Conservation (phyloP, 164 flowering plant genomes). For the Chloranthus sessilifolius region DNA sequence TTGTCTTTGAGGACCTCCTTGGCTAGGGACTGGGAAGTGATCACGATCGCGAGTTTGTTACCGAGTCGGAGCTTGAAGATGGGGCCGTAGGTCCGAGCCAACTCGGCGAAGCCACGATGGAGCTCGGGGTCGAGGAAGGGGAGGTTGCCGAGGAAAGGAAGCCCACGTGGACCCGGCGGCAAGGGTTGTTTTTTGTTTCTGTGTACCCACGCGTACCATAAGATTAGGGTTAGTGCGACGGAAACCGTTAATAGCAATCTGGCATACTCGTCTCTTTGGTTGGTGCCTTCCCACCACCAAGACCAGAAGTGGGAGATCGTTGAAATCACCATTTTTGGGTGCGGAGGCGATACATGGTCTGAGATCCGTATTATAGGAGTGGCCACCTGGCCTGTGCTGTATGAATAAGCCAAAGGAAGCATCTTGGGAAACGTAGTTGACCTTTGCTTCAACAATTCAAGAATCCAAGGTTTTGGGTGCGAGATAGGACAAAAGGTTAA, state of each 20-base stretch:
- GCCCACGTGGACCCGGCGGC: slow-evolving; percentile 49
- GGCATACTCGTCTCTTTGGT: background rate
- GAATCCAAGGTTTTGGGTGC: no score
- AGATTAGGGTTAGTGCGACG: background rate
- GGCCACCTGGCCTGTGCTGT: no score
- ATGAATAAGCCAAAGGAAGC: no score
- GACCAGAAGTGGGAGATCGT: slow-evolving; percentile 2
- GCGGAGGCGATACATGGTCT: no score
- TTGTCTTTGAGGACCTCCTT: slow-evolving; percentile 40
- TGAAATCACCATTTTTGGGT: background rate
- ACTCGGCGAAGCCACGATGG: slow-evolving; percentile 27
- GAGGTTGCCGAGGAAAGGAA: slow-evolving; percentile 48
- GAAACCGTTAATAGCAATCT: slow-evolving; percentile 5
- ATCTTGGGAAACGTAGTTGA: no score
- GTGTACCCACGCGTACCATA: slow-evolving; percentile 4
- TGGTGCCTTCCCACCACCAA: slow-evolving; percentile 10
- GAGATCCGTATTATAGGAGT: no score
- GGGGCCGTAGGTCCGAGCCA: slow-evolving; percentile 38
- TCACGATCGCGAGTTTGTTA: slow-evolving; percentile 25
- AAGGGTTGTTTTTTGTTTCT: slow-evolving; percentile 16
- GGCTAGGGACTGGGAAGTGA: slow-evolving; percentile 36
- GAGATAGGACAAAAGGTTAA: no score
- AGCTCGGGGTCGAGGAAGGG: slow-evolving; percentile 39
- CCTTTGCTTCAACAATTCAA: no score
- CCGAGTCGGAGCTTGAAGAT: slow-evolving; percentile 36